A percentile compares a stretch with the other conserved stretches of the same genome.
Evolutionary conservation across 129 eudicot species (phyloP).

Genomic region (carrot (Daucus carota)): DH1_v3.0 NC_030386.2:22165501-22166000

Average conservation of each 20-base stretch:
- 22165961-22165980: slow-evolving; percentile 10
- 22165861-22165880: slow-evolving; percentile 17
- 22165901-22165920: slow-evolving; percentile 16
- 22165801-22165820: slow-evolving; percentile 22
- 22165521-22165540: neutral
- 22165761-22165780: slow-evolving; percentile 35
- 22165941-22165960: slow-evolving; percentile 9
- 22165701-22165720: slow-evolving; percentile 54
- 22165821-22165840: slow-evolving; percentile 13
- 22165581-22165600: slow-evolving; percentile 9
- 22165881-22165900: slow-evolving; percentile 14
- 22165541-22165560: slow-evolving; percentile 17
- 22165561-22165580: slow-evolving; percentile 29
- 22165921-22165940: slow-evolving; percentile 5
- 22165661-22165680: slow-evolving; percentile 40
- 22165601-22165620: neutral
- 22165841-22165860: slow-evolving; percentile 13
- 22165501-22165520: no score
- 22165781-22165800: neutral
- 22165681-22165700: slow-evolving; percentile 31
- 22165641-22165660: slow-evolving; percentile 8
- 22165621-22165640: neutral
- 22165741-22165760: slow-evolving; percentile 75
- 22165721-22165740: slow-evolving; percentile 32
- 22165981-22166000: slow-evolving; percentile 20